Evolutionary conservation across 2,329 filamentous ascomycete genomes (phyloP).

Genomic region (Hypoxylon sp.): DNA sequence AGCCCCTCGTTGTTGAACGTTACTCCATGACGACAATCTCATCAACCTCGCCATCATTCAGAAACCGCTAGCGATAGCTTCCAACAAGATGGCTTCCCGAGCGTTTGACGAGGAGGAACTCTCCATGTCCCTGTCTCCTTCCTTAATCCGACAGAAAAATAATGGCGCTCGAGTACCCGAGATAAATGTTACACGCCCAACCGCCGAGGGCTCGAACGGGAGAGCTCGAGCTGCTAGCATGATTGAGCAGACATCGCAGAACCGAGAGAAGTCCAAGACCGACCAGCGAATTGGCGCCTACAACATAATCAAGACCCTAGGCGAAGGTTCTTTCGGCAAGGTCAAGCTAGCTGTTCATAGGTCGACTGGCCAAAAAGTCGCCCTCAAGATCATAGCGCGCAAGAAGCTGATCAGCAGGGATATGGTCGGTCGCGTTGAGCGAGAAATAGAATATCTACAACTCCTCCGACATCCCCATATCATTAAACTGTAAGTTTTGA

Average conservation of each 20-base stretch:
- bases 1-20: constrained; percentile 45
- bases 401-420: constrained; percentile 97
- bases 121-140: constrained; percentile 79
- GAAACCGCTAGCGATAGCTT: constrained; percentile 30
- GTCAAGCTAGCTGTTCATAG: constrained; percentile 96
- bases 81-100: constrained; percentile 63
- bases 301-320: constrained; percentile 88
- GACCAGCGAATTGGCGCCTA: constrained; percentile 94
- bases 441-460: constrained; percentile 98
- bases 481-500: constrained; percentile 85
- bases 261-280: constrained; percentile 69
- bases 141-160: constrained; percentile 71
- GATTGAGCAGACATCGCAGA: constrained; percentile 53
- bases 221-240: constrained; percentile 47
- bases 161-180: constrained; percentile 55
- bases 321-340: constrained; percentile 98
- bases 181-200: constrained; percentile 55
- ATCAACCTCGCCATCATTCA: constrained; percentile 43
- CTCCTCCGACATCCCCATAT: constrained; percentile 96
- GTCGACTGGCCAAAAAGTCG: constrained; percentile 93
- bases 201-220: constrained; percentile 52
- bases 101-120: constrained; percentile 86
- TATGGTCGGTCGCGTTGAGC: constrained; percentile 97
- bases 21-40: constrained; percentile 48
- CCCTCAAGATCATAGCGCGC: constrained; percentile 96